phyloP scores from a whole-genome alignment of 176 grass and related monocot species.

The Elymus sibiricus region DNA sequence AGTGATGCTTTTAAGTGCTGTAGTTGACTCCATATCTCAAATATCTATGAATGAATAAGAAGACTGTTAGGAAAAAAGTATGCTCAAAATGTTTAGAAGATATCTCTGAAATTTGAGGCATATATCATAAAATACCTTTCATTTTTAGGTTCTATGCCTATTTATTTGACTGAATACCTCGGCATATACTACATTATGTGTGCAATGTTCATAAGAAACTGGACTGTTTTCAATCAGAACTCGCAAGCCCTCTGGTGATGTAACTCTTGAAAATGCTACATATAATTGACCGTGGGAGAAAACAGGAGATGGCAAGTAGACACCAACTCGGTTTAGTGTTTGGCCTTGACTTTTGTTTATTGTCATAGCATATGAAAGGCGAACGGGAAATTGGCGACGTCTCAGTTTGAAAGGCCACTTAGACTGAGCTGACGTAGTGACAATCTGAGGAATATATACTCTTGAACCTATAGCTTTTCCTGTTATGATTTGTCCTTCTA shows the following conservation, averaged over 20 bases:
- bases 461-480: neutral
- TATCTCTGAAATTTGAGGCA: too few species aligned
- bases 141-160: neutral
- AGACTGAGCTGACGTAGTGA: neutral
- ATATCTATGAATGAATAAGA: neutral
- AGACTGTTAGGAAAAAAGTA: neutral
- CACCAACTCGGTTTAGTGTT: neutral
- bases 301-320: neutral
- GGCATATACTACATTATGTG: neutral
- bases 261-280: conserved; percentile 3
- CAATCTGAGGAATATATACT: neutral
- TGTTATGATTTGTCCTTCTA: neutral
- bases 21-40: neutral
- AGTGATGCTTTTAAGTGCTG: neutral
- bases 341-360: neutral
- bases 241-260: neutral
- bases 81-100: too few species aligned
- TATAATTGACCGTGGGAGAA: conserved; percentile 22
- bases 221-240: neutral
- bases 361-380: neutral
- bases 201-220: neutral
- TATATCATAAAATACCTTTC: neutral
- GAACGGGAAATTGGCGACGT: neutral
- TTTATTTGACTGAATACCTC: neutral
- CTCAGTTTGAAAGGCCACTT: conserved; percentile 11